Evolutionary conservation across 129 eudicot genomes (phyloP).

Genomic region (Flaveria ramosissima): DNA sequence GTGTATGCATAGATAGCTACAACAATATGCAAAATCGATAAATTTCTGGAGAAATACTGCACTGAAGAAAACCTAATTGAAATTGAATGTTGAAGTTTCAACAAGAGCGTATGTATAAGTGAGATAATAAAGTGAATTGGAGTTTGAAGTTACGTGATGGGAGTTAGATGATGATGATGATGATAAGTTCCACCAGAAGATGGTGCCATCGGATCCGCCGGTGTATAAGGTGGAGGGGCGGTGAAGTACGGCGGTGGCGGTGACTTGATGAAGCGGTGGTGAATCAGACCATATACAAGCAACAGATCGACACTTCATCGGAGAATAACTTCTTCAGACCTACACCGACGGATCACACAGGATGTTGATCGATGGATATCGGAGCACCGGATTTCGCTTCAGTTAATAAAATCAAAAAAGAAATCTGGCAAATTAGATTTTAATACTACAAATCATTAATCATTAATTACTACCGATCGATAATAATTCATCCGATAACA

Average conservation of each 20-base stretch:
- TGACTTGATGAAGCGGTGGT: conserved; percentile 84
- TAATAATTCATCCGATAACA: too few species aligned
- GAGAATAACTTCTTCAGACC: conserved; percentile 25
- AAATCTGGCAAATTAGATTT: too few species aligned
- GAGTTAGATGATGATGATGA: conserved; percentile 40
- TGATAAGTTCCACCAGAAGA: conserved; percentile 88
- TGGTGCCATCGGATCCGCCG: conserved; percentile 99
- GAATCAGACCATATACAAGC: conserved; percentile 89
- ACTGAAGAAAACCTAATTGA: conserved; percentile 29
- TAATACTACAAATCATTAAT: too few species aligned
- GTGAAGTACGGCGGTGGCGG: conserved; percentile 78
- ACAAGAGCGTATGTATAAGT: neutral
- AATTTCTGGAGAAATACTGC: neutral
- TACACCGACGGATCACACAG: conserved; percentile 24
- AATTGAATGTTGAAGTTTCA: neutral
- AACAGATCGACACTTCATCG: conserved; percentile 89
- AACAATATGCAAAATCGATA: conserved; percentile 17
- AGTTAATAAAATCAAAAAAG: too few species aligned
- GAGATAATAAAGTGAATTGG: neutral
- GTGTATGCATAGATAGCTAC: neutral
- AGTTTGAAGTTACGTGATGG: conserved; percentile 40
- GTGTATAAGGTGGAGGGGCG: conserved; percentile 85
- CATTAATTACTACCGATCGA: too few species aligned
- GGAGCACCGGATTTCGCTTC: conserved; percentile 9
- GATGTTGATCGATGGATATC: neutral